phyloP scores from a whole-genome alignment of 2,329 filamentous ascomycete genomes.

The Xylariaceae sp. region DNA sequence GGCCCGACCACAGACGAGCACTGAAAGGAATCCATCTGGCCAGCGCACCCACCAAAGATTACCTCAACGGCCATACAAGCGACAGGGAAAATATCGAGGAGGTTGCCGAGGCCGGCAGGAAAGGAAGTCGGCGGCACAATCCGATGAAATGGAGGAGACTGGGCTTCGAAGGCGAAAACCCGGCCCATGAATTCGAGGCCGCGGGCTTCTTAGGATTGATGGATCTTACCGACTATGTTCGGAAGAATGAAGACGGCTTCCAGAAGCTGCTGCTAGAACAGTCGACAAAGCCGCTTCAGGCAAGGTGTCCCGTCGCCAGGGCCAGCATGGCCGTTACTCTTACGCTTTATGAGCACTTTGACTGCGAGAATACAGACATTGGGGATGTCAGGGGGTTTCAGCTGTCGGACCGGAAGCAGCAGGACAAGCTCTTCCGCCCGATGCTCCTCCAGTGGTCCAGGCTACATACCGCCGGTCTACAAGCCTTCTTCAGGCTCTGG shows the following conservation, averaged over 20 bases:
- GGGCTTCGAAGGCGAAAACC: constrained; percentile 86
- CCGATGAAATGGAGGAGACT: constrained; percentile 89
- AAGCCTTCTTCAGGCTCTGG: constrained; percentile 88
- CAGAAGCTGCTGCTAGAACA: constrained; percentile 91
- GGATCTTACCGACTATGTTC: constrained; percentile 90
- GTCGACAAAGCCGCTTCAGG: constrained; percentile 58
- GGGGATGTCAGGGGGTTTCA: constrained; percentile 73
- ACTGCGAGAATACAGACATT: constrained; percentile 75
- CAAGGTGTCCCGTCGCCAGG: constrained; percentile 79
- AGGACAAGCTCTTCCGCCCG: constrained; percentile 81
- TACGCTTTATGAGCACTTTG: constrained; percentile 91
- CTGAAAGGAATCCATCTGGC: constrained; percentile 80
- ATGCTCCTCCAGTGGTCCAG: constrained; percentile 88
- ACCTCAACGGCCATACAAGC: constrained; percentile 14
- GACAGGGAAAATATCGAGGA: constrained; percentile 30
- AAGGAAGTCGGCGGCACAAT: constrained; percentile 65
- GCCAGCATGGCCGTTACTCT: constrained; percentile 81
- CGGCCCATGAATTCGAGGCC: constrained; percentile 74
- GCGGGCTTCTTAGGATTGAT: constrained; percentile 93
- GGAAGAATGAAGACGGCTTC: constrained; percentile 85
- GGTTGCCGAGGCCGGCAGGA: constrained; percentile 37
- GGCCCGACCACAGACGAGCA: constrained; percentile 78
- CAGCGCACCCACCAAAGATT: constrained; percentile 53
- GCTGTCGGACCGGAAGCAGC: constrained; percentile 66
- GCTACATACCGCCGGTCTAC: constrained; percentile 75